Evolutionary conservation across 1,284 basidiomycete species (phyloP).

Genomic region (Phellopilus nigrolimitatus): DNA sequence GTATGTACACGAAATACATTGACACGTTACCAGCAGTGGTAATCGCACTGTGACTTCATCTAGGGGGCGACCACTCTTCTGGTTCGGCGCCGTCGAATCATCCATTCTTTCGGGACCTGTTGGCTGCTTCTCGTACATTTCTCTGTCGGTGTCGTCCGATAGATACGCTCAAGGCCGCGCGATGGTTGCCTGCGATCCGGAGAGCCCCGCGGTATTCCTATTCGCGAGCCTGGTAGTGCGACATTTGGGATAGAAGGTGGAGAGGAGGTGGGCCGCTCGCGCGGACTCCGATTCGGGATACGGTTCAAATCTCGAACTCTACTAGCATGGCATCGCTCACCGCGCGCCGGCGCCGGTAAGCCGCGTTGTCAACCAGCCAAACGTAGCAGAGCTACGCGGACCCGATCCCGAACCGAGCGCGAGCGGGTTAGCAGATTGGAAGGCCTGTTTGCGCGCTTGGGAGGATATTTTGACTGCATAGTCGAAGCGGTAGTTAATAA

Average conservation of each 20-base stretch:
- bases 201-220: too few relatives aligned
- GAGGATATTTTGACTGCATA: slow-evolving; percentile 58
- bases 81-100: not conserved
- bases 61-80: not conserved
- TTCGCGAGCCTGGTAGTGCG: too few relatives aligned
- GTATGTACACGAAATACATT: too few relatives aligned
- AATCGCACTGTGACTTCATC: too few relatives aligned
- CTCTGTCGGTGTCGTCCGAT: too few relatives aligned
- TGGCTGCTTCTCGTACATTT: too few relatives aligned
- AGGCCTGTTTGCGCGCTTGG: slow-evolving; percentile 70
- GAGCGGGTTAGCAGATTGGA: slow-evolving; percentile 70
- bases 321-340: slow-evolving; percentile 28
- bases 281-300: not conserved
- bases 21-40: too few relatives aligned
- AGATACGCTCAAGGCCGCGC: too few relatives aligned
- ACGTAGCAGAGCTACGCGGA: slow-evolving; percentile 56
- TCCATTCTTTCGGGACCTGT: not conserved
- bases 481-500: not conserved
- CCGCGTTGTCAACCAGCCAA: slow-evolving; percentile 75
- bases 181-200: too few relatives aligned
- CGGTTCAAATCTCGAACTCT: not conserved
- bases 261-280: too few relatives aligned
- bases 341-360: slow-evolving; percentile 57
- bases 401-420: slow-evolving; percentile 56
- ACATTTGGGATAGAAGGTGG: too few relatives aligned